phyloP scores from a whole-genome alignment of 345 rosid genomes.

The Eutrema japonicum region DNA sequence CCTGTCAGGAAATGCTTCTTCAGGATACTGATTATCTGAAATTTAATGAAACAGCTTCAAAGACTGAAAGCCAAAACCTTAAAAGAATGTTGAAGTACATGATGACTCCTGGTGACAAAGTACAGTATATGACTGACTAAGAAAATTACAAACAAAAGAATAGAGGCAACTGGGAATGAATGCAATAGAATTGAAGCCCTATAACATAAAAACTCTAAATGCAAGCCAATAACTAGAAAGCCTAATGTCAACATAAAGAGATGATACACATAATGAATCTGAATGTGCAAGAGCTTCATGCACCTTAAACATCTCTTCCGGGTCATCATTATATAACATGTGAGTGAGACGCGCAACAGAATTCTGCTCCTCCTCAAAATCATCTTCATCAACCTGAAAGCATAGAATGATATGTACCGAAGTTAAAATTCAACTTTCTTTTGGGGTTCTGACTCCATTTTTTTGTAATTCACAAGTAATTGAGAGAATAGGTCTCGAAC shows the following conservation, averaged over 20 bases:
- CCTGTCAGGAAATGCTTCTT: conserved; percentile 87
- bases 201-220: conserved; percentile 1
- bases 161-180: conserved; percentile 12
- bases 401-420: conserved; percentile 12
- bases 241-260: conserved; percentile 31
- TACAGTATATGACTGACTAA: conserved; percentile 14
- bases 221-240: conserved; percentile 29
- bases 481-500: conserved; percentile 13
- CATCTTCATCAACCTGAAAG: conserved; percentile 86
- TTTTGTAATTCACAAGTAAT: conserved; percentile 6
- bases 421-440: conserved; percentile 17
- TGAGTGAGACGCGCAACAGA: conserved; percentile 96
- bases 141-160: conserved; percentile 25
- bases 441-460: neutral
- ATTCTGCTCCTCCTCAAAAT: conserved; percentile 96
- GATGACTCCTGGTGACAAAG: conserved; percentile 17
- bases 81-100: conserved; percentile 16
- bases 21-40: conserved; percentile 75
- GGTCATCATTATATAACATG: conserved; percentile 83
- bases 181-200: conserved; percentile 5
- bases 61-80: conserved; percentile 30
- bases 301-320: conserved; percentile 99
- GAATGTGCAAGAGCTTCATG: conserved; percentile 34
- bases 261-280: conserved; percentile 25
- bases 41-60: conserved; percentile 34